A percentile compares a stretch with the other conserved stretches of the same genome.
Evolutionary conservation across 2,329 filamentous ascomycete species (phyloP).

Genomic region (Endoconidiophora polonica): DNA sequence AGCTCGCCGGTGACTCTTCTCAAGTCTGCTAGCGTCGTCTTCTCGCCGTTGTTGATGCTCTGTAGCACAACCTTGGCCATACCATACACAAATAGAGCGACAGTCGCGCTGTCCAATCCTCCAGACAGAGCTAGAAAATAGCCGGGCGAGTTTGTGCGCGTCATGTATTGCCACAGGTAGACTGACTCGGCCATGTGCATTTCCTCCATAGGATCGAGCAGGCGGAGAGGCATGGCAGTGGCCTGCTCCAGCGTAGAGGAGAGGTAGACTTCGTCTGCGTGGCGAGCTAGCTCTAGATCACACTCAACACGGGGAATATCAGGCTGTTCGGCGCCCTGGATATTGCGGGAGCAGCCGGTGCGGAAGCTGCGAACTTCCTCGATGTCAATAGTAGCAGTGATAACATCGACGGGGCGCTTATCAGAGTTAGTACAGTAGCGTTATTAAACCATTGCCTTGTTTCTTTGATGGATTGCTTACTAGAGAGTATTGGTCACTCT

Average conservation of each 20-base stretch:
- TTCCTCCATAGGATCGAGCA: slow-evolving; percentile 20
- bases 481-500: slow-evolving; percentile 46
- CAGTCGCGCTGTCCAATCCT: slow-evolving; percentile 18
- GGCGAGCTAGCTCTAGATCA: slow-evolving; percentile 17
- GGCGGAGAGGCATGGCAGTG: slow-evolving; percentile 14
- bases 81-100: slow-evolving; percentile 21
- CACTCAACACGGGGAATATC: slow-evolving; percentile 19
- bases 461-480: slow-evolving; percentile 24
- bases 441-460: too few relatives aligned
- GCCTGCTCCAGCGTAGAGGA: slow-evolving; percentile 18
- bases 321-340: slow-evolving; percentile 36
- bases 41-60: slow-evolving; percentile 27
- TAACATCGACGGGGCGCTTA: slow-evolving; percentile 43
- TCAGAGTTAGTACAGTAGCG: background rate
- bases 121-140: slow-evolving; percentile 35
- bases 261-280: slow-evolving; percentile 17
- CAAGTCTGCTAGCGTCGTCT: slow-evolving; percentile 17
- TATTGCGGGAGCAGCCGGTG: slow-evolving; percentile 35
- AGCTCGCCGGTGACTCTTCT: slow-evolving; percentile 16
- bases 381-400: slow-evolving; percentile 49
- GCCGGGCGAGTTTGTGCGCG: slow-evolving; percentile 30
- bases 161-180: slow-evolving; percentile 39
- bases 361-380: slow-evolving; percentile 53
- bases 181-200: slow-evolving; percentile 19
- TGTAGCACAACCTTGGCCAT: slow-evolving; percentile 41